Evolutionary conservation across 305 asterid genomes (phyloP).

Genomic region (Striga hermonthica): DNA sequence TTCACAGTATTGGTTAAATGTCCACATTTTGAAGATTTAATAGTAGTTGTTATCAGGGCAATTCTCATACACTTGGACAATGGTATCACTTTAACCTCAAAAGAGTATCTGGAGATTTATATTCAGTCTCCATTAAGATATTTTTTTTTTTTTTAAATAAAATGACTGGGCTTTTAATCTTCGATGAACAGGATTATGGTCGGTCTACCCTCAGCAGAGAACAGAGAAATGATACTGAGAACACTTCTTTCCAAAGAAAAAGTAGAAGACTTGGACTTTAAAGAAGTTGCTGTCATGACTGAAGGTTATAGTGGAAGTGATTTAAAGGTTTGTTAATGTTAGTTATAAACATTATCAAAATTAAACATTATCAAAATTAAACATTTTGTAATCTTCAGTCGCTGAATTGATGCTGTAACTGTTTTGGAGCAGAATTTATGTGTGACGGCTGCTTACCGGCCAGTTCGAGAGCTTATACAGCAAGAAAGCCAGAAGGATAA

Average conservation of each 20-base stretch:
- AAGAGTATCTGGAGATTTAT: too few species aligned
- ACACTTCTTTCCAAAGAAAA: conserved; percentile 85
- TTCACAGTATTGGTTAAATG: too few species aligned
- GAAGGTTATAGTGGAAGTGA: conserved; percentile 97
- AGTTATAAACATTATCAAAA: background rate
- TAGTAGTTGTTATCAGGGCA: too few species aligned
- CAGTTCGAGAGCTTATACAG: conserved; percentile 81
- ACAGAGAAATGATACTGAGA: conserved; percentile 79
- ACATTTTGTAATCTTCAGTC: conserved; percentile 13
- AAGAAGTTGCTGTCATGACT: conserved; percentile 78
- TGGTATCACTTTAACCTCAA: too few species aligned
- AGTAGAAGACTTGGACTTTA: conserved; percentile 61
- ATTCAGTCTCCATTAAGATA: too few species aligned
- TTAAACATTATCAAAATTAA: conserved; percentile 7
- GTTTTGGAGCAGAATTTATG: conserved; percentile 68
- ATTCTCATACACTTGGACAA: too few species aligned
- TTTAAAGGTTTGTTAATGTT: conserved; percentile 62
- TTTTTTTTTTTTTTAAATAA: too few species aligned
- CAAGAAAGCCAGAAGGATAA: conserved; percentile 67
- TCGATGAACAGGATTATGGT: conserved; percentile 72
- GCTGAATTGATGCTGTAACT: conserved; percentile 31
- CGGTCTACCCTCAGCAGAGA: conserved; percentile 78
- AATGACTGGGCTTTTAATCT: background rate
- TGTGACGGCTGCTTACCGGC: conserved; percentile 88
- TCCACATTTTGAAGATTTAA: background rate